Base-by-base conservation (phyloP, 2,329 filamentous ascomycete species). In the Colletotrichum cuscutae region DNA sequence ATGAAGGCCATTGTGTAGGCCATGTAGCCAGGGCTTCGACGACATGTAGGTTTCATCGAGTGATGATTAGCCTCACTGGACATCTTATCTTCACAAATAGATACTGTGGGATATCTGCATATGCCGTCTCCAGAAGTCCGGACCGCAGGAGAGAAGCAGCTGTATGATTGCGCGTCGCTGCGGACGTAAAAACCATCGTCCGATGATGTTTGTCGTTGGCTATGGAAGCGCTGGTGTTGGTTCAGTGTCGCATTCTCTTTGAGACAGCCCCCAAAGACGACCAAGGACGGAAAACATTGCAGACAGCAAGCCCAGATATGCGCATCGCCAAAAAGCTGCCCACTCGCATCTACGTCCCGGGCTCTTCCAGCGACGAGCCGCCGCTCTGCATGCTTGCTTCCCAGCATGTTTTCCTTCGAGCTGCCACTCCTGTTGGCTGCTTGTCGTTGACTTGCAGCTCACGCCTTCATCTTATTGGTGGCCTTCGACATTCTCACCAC, bases 351-450 rank as follows among this genome's bases (percentile, higher is more conserved):
- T 19, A 30, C 24, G 53, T 60, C 54, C 60, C 46, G 26, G 56
- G 28, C 46, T 60, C 46, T 49, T 65, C 66, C 49, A 59, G 54
- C 60, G 30, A 49, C 32, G 57, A 12, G 66, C 46, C 32, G 70
- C 32, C 12, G 46, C 67, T 72, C 32, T 61, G 70, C 59, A 72
- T 63, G 53, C 37, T 69, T 53, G 53, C 37, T 69, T 30, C 30
- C 65, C 30, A 46, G 65, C 65, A 28, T 30, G 32, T 63, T 59
- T 26, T 54, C 8, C 56, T 24, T 58, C 37, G 58, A 72, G 49
- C 62, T 73, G 68, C 62, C 68, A 22, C 57, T 63, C 63, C 63
- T 42, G 57, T 72, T 73, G 62, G 56, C 60, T 11, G 56, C 71
- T 65, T 56, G 60, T 71, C 46, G 13, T 60, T 37, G 32, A 58